phyloP scores from a whole-genome alignment of 208 protist genomes.

The Leishmania tropica region DNA sequence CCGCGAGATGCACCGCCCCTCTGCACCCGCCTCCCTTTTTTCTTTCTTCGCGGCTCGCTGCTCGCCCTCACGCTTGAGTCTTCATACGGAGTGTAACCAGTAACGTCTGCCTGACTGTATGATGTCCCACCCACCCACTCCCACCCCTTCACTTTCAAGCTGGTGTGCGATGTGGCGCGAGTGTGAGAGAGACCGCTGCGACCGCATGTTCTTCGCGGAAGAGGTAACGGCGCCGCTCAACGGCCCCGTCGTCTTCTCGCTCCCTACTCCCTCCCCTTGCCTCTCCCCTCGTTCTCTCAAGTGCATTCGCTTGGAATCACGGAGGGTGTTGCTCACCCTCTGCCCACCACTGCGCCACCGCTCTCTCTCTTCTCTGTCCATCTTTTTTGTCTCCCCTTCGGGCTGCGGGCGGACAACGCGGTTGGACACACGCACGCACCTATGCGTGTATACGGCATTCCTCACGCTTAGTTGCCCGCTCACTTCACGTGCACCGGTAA shows the following conservation, averaged over 20 bases:
- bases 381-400: not conserved
- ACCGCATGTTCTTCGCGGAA: not conserved
- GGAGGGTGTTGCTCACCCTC: not conserved
- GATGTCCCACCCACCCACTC: not conserved
- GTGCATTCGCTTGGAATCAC: not conserved
- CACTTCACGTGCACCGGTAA: not conserved
- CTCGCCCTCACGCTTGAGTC: not conserved
- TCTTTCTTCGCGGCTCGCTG: conserved; percentile 2
- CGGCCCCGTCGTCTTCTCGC: not conserved
- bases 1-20: not conserved
- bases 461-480: not conserved
- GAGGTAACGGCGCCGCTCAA: not conserved
- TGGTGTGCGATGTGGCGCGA: not conserved
- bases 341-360: not conserved
- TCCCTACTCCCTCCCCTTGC: not conserved
- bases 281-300: not conserved
- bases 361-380: not conserved
- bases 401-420: not conserved
- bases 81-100: not conserved
- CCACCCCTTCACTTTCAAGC: not conserved
- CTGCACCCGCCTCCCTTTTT: not conserved
- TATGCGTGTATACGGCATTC: not conserved
- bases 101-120: not conserved
- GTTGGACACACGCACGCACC: not conserved
- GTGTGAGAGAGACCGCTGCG: not conserved